Conservation (phyloP, 2,329 filamentous ascomycete genomes). For the Furcasterigmium furcatum region DNA sequence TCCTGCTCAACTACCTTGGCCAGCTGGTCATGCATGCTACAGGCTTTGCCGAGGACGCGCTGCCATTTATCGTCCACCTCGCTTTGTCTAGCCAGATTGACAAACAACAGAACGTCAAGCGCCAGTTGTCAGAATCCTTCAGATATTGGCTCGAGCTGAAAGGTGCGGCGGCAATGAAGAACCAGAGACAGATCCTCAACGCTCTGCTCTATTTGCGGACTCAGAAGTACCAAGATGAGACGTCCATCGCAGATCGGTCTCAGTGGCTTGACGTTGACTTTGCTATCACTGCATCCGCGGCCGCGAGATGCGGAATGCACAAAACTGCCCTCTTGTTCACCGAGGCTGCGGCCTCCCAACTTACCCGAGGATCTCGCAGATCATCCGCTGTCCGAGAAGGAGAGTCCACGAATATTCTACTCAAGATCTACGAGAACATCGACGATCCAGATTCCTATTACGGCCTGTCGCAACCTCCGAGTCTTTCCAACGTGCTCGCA, state of each 20-base stretch:
- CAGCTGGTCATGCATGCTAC: constrained; percentile 63
- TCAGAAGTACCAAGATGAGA: constrained; percentile 71
- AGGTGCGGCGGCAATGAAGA: constrained; percentile 28
- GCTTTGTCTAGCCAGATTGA: constrained; percentile 69
- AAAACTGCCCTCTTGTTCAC: constrained; percentile 82
- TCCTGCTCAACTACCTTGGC: constrained; percentile 66
- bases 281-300: constrained; percentile 64
- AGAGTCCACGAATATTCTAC: constrained; percentile 65
- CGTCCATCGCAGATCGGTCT: constrained; percentile 73
- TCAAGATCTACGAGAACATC: constrained; percentile 85
- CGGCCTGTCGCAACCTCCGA: constrained; percentile 76
- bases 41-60: constrained; percentile 68
- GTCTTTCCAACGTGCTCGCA: constrained; percentile 72
- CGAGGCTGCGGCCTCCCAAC: constrained; percentile 65
- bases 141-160: constrained; percentile 58
- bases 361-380: constrained; percentile 57
- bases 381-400: constrained; percentile 56
- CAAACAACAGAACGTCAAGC: constrained; percentile 55
- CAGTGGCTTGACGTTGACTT: constrained; percentile 87
- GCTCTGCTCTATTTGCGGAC: constrained; percentile 85
- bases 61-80: constrained; percentile 84
- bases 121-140: constrained; percentile 62
- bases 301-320: constrained; percentile 76
- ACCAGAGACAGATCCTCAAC: constrained; percentile 71
- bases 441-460: constrained; percentile 98